phyloP scores from a whole-genome alignment of 805 yeast species.

The Yamadazyma scolyti region DNA sequence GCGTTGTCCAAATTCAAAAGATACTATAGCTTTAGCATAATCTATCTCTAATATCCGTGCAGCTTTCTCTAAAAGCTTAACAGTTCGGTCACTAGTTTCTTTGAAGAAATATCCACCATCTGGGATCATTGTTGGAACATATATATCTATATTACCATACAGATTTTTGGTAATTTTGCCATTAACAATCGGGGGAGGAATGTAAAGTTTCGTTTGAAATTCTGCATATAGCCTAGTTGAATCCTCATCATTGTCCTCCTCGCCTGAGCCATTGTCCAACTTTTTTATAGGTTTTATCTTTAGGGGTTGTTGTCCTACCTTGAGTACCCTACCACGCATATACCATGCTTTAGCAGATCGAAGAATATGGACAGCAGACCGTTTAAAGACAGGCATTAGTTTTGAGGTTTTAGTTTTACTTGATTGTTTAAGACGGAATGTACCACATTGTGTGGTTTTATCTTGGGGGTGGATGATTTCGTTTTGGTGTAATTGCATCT shows the following conservation, averaged over 20 bases:
- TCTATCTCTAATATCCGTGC: conserved; percentile 69
- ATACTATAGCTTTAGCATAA: conserved; percentile 82
- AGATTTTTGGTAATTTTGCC: conserved; percentile 74
- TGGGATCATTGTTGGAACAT: conserved; percentile 79
- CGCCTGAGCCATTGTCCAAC: conserved; percentile 13
- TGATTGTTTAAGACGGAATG: conserved; percentile 43
- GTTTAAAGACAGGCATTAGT: conserved; percentile 60
- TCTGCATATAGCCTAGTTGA: conserved; percentile 63
- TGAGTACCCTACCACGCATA: conserved; percentile 70
- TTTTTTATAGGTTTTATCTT: conserved; percentile 26
- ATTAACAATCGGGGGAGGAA: conserved; percentile 61
- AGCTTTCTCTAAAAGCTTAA: conserved; percentile 60
- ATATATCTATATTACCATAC: conserved; percentile 82
- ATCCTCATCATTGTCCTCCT: conserved; percentile 52
- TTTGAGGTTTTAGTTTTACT: conserved; percentile 27
- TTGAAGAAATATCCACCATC: conserved; percentile 65
- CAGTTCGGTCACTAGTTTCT: conserved; percentile 21
- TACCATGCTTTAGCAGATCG: conserved; percentile 86
- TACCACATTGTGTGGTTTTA: conserved; percentile 60
- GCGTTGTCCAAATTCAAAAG: conserved; percentile 67
- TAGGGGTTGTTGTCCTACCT: conserved; percentile 64
- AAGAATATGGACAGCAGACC: conserved; percentile 60
- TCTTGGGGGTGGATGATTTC: conserved; percentile 69
- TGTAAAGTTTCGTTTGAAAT: conserved; percentile 69
- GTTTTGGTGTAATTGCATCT: conserved; percentile 65